Evolutionary conservation across 106 monocot genomes (phyloP), one percentile per base, ranked within the genome.

Genomic region (Dendrobium nobile): DNA sequence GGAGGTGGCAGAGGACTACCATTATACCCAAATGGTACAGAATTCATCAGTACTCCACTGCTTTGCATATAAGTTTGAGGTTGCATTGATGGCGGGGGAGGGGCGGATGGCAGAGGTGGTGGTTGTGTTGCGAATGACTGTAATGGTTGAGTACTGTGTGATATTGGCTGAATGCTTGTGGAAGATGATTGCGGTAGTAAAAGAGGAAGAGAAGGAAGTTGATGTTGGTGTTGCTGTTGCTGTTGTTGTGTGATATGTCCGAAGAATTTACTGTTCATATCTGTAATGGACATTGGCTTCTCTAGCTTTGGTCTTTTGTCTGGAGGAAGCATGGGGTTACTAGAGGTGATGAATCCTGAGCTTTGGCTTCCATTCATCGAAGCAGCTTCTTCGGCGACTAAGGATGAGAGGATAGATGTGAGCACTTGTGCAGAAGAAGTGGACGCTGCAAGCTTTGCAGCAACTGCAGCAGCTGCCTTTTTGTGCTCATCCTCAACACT

Each of bases 401-500:
- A 81, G 55, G 99, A 93, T 1, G 93, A 93, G 0, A 99, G 84
- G 15, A 99, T 83, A 1, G 99, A 95, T 61, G 88, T 84, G 9
- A 99, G 90, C 85, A 99, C 84, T 77, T 99, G 85, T 5, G 88
- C 94, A 8, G 98, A 93, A 20, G 98, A 92, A 68, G 98, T 87
- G 20, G 86, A 89, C 13, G 98, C 91, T 10, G 92, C 87, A 33
- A 99, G 89, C 85, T 88, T 99, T 41, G 90, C 98, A 0, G 94
- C 98, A 17, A 99, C 87, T 20, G 86, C 98, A 37, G 99, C 99
- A 41, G 93, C 99, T 17, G 95, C 88, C 84, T 93, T 99, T 79
- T 95, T 99, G 64, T 88, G 81, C 26, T 95, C 87, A 5, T 93
- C 94, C 26, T 90, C 92, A 20, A 75, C 86, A 7, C 77, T 86